Percentiles rank a stretch among this genome's conserved stretches.
phyloP scores from a whole-genome alignment of 1,284 basidiomycete genomes.

The Trametes hirsuta region DNA sequence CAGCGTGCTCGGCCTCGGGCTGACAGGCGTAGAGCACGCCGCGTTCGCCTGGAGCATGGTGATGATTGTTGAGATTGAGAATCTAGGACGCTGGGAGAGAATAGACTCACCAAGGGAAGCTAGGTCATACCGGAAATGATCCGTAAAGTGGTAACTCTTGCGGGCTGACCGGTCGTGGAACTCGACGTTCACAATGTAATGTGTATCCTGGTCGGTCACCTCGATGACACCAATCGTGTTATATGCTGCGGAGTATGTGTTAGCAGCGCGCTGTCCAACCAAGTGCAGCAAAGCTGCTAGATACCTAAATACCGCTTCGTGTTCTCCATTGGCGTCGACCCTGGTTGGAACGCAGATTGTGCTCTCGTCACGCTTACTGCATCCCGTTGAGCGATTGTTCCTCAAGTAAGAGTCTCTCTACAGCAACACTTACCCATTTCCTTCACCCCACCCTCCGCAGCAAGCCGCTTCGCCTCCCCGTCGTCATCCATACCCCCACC shows the following conservation, averaged over 20 bases:
- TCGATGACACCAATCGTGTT: conserved; percentile 95
- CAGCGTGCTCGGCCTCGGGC: conserved; percentile 65
- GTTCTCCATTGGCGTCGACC: conserved; percentile 84
- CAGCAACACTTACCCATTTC: conserved; percentile 69
- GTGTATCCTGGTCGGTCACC: conserved; percentile 89
- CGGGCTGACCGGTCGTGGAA: conserved; percentile 89
- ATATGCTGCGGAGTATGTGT: conserved; percentile 61
- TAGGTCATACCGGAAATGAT: conserved; percentile 82
- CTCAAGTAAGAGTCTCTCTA: too few species aligned
- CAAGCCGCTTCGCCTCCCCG: conserved; percentile 44
- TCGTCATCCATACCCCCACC: conserved; percentile 56
- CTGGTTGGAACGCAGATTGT: conserved; percentile 90
- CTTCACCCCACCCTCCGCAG: conserved; percentile 51
- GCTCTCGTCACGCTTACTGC: conserved; percentile 90
- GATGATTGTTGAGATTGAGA: background rate
- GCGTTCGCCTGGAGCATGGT: conserved; percentile 65
- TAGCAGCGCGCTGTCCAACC: background rate
- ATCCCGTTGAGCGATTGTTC: conserved; percentile 3
- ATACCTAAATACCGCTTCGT: conserved; percentile 90
- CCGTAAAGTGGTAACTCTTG: conserved; percentile 88
- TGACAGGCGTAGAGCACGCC: conserved; percentile 84
- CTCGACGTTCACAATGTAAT: conserved; percentile 92
- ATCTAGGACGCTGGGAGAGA: background rate
- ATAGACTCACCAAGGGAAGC: conserved; percentile 74
- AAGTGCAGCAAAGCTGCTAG: conserved; percentile 24